Evolutionary conservation across 306 rosid species (phyloP).

Genomic region (Vigna unguiculata): DNA sequence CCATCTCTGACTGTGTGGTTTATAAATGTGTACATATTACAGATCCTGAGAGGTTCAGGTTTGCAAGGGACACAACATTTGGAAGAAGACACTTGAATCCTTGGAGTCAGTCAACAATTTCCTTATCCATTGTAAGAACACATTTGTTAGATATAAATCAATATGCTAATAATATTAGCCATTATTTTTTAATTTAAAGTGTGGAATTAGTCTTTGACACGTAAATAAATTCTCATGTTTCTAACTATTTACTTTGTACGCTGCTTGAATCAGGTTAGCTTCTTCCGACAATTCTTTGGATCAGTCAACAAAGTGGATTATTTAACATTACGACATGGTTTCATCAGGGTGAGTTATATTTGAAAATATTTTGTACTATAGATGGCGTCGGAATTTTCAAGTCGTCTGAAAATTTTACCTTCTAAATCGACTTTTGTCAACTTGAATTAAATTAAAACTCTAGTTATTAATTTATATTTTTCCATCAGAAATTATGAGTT

Average conservation of each 20-base stretch:
- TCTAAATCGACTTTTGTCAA: no score
- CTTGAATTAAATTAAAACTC: no score
- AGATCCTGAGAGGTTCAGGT: conserved; percentile 90
- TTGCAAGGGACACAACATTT: conserved; percentile 87
- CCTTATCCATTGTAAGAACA: conserved; percentile 68
- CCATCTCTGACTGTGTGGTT: neutral
- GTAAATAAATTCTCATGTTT: neutral
- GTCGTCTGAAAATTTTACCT: no score
- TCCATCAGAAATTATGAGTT: no score
- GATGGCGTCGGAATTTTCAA: no score
- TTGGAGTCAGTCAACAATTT: conserved; percentile 59
- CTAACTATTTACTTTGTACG: neutral
- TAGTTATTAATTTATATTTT: no score
- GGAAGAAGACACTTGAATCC: conserved; percentile 79
- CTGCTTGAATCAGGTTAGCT: conserved; percentile 62
- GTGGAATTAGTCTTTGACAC: neutral
- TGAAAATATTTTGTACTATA: neutral
- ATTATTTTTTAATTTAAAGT: neutral
- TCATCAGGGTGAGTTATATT: conserved; percentile 63
- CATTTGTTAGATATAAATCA: neutral
- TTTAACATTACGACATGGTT: conserved; percentile 81
- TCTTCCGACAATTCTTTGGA: conserved; percentile 81
- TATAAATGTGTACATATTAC: conserved; percentile 28
- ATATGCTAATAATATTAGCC: neutral
- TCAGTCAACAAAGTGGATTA: conserved; percentile 82